Conservation (phyloP, 2,329 filamentous ascomycete species). For the Tolypocladium paradoxum region DNA sequence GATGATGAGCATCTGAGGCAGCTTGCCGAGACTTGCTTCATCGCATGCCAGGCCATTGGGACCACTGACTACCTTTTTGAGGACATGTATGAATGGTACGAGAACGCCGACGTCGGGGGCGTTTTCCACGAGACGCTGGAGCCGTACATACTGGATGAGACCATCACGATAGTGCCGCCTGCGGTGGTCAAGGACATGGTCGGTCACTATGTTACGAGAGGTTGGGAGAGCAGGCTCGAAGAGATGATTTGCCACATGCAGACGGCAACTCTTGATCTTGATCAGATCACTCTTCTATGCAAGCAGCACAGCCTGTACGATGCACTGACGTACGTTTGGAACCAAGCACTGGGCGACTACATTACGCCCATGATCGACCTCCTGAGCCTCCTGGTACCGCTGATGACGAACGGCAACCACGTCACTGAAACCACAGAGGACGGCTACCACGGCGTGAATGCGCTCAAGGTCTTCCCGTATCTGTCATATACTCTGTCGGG, state of each 20-base stretch:
- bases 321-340: conserved; percentile 95
- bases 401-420: conserved; percentile 46
- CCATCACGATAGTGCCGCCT: conserved; percentile 67
- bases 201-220: conserved; percentile 64
- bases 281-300: conserved; percentile 83
- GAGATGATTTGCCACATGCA: conserved; percentile 92
- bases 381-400: conserved; percentile 52
- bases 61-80: conserved; percentile 83
- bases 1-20: conserved; percentile 58
- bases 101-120: conserved; percentile 60
- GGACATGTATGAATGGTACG: conserved; percentile 81
- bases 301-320: conserved; percentile 90
- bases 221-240: conserved; percentile 69
- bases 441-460: conserved; percentile 56
- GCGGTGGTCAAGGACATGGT: conserved; percentile 79
- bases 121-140: conserved; percentile 85
- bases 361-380: conserved; percentile 84
- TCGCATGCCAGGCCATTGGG: conserved; percentile 66
- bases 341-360: conserved; percentile 78
- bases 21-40: conserved; percentile 73
- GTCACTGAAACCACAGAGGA: conserved; percentile 44
- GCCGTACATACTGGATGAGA: conserved; percentile 71
- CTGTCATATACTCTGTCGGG: conserved; percentile 85
- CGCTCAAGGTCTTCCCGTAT: conserved; percentile 88
- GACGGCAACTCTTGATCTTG: conserved; percentile 82